Evolutionary conservation across 2,329 filamentous ascomycete species (phyloP).

Genomic region (Pyrenochaeta sp.): DNA sequence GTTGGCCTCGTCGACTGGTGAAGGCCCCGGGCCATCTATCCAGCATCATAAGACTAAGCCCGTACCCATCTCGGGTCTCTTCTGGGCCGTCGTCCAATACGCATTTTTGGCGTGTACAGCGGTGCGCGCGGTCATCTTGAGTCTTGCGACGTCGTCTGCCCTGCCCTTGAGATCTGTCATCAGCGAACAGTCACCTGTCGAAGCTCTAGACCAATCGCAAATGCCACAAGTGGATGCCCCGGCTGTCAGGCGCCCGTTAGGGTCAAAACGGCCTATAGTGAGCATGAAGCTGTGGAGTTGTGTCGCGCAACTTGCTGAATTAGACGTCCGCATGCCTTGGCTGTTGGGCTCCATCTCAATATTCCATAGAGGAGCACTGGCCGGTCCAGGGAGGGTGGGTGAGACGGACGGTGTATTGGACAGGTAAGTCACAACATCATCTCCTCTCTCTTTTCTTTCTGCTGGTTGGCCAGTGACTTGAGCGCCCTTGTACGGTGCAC

Average conservation of each 20-base stretch:
- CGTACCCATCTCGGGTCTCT: conserved; percentile 48
- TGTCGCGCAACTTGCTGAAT: conserved; percentile 74
- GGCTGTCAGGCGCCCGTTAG: conserved; percentile 42
- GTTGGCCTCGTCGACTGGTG: conserved; percentile 51
- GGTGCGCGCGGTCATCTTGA: conserved; percentile 71
- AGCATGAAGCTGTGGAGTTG: conserved; percentile 81
- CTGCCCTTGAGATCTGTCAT: conserved; percentile 64
- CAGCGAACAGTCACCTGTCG: conserved; percentile 40
- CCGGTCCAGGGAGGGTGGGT: conserved; percentile 78
- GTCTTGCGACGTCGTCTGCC: conserved; percentile 73
- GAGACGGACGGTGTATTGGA: conserved; percentile 81
- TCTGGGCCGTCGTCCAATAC: conserved; percentile 66
- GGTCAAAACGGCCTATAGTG: conserved; percentile 70
- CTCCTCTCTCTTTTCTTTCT: conserved; percentile 32
- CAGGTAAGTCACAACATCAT: conserved; percentile 73
- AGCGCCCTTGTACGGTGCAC: conserved; percentile 34
- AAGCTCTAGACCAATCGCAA: conserved; percentile 43
- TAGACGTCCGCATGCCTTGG: conserved; percentile 90
- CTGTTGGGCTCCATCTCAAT: conserved; percentile 78
- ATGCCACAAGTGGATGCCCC: conserved; percentile 36
- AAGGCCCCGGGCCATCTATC: conserved; percentile 25
- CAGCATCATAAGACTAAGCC: conserved; percentile 25
- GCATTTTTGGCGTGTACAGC: conserved; percentile 62
- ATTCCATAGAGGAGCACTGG: conserved; percentile 75
- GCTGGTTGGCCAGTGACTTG: conserved; percentile 44